Evolutionary conservation across 2,329 filamentous ascomycete genomes (phyloP), one percentile per base, ranked within the genome.

Genomic region (Neurospora crassa): DNA sequence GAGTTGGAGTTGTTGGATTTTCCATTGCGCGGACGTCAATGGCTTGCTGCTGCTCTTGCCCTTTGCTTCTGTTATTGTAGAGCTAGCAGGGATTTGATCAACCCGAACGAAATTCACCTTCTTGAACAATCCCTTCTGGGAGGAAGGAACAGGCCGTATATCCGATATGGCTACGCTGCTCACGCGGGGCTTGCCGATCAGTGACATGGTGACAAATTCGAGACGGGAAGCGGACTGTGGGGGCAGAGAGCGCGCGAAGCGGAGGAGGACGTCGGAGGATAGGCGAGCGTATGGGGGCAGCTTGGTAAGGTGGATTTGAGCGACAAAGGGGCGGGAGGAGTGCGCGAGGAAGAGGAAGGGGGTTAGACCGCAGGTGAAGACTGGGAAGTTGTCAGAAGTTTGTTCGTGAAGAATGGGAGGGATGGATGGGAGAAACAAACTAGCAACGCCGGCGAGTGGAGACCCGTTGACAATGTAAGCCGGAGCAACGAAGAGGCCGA

Each of bases 241-340:
- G 3, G 84, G 80, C 1, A 87, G 84, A 1, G 87, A 79, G 40
- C 77, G 80, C 41, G 86, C 80, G 77, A 87, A 90, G 70, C 84
- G 84, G 71, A 84, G 80, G 29, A 91, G 82, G 68, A 85, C 80
- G 40, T 85, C 81, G 42, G 85, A 86, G 0, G 90, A 91, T 47
- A 84, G 80, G 67, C 91, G 88, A 18, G 91, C 91, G 74, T 86
- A 87, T 0, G 83, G 79, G 0, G 93, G 93, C 1, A 94, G 83
- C 29, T 87, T 86, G 24, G 53, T 63, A 68, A 96, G 82, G 79
- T 92, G 88, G 72, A 96, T 85, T 77, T 90, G 89, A 53, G 89
- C 89, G 8, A 95, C 91, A 77, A 91, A 92, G 3, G 92, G 91
- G 0, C 88, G 84, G 1, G 90, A 89, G 67, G 86, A 86, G 78